Conservation (phyloP, 164 flowering plant genomes). For the Chimonanthus praecox region DNA sequence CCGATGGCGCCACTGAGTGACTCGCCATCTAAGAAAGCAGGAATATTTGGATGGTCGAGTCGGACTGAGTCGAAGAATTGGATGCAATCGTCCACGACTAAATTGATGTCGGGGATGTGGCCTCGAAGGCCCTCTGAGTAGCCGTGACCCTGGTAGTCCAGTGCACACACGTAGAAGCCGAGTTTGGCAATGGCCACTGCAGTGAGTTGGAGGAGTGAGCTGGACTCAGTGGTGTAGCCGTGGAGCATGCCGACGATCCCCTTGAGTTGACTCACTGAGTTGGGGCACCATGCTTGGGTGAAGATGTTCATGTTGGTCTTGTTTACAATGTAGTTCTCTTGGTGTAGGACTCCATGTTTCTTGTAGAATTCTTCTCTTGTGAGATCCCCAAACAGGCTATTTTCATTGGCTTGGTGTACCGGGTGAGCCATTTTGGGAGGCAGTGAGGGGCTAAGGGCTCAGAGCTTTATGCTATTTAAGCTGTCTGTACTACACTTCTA, state of each 20-base stretch:
- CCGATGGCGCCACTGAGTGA: conserved; percentile 41
- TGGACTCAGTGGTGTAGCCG: conserved; percentile 35
- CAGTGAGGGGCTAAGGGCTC: not conserved
- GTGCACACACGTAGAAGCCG: conserved; percentile 32
- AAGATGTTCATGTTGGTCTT: conserved; percentile 26
- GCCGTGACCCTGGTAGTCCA: conserved; percentile 52
- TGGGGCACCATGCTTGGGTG: conserved; percentile 39
- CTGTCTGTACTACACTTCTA: no score
- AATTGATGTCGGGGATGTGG: conserved; percentile 29
- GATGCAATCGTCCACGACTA: conserved; percentile 28
- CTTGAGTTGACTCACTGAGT: conserved; percentile 1
- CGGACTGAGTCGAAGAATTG: conserved; percentile 25
- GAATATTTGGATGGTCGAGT: conserved; percentile 20
- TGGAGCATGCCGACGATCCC: conserved; percentile 39
- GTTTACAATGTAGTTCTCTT: conserved; percentile 32
- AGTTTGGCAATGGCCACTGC: conserved; percentile 35
- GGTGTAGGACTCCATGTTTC: conserved; percentile 27
- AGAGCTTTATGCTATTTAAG: no score
- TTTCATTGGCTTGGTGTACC: conserved; percentile 33
- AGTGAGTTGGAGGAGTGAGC: conserved; percentile 35
- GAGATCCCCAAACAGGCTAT: conserved; percentile 33
- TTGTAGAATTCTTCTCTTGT: conserved; percentile 32
- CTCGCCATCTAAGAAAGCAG: conserved; percentile 37
- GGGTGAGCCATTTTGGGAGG: conserved; percentile 23
- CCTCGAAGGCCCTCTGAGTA: conserved; percentile 35